Evolutionary conservation across 1,284 basidiomycete species (phyloP), one percentile per base, ranked within the genome.

Genomic region (Trichosporon coremiiforme): DNA sequence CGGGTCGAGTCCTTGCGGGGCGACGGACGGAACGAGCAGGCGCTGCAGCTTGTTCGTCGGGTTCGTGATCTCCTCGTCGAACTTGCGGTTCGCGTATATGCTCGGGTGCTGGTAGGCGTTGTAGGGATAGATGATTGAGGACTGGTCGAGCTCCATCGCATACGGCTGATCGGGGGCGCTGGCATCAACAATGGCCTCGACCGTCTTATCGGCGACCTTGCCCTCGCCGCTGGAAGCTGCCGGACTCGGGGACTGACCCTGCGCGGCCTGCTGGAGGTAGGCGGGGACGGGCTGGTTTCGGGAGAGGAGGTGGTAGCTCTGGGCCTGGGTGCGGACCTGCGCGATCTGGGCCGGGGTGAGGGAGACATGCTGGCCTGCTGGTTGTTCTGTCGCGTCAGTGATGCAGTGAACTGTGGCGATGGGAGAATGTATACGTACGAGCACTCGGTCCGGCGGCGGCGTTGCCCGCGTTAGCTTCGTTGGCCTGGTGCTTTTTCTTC

Each of bases 1-100:
- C 0, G 95, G 92, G 80, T 99, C 96, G 35, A 99, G 89, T 17
- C 97, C 96, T n/a, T 87, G 85, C 0, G 97, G 97, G 88, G 94
- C 92, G 73, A 98, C 85, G 15, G 92, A 93, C 6, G 95, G 95
- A 45, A 98, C 87, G 63, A 97, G 85, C 45, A 94, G 87, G 4
- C 91, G 88, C 80, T 95, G 93, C 69, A 82, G 74, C 73, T 80
- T 82, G 73, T 76, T 80, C 66, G 80, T 75, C 12, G 82, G 83
- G 66, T 82, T 78, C 29, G 77, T 64, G 69, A 81, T 73, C 67
- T 82, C 78, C 9, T 78, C 78, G 64, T 80, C 89, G 68, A 88
- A 81, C 62, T 88, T 86, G 73, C 93, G 88, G 75, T 91, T 89
- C 66, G 87, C 82, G 66, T 85, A 85, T 3, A 90, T 87, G 77